A percentile compares a stretch with the other conserved stretches of the same genome.
Evolutionary conservation across 2,329 filamentous ascomycete genomes (phyloP).

Genomic region (Diaporthe sp.): DNA sequence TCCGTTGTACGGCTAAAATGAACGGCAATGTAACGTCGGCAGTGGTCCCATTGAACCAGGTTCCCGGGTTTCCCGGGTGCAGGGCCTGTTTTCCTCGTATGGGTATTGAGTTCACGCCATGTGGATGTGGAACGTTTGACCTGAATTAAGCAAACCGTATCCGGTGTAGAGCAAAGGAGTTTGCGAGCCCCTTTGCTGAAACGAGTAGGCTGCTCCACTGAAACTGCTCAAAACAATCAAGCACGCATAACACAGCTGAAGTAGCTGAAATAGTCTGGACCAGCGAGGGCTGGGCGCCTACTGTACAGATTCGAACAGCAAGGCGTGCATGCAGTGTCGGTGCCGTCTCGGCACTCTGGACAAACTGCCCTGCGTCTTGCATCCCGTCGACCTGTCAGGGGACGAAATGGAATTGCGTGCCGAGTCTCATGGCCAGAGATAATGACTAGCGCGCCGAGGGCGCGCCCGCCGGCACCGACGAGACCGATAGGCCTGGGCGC

Average conservation of each 20-base stretch:
- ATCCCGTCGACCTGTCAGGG: slow-evolving; percentile 5
- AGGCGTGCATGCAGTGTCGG: not conserved
- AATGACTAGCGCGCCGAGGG: slow-evolving; percentile 29
- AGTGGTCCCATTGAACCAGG: not conserved
- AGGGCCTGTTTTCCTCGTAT: not conserved
- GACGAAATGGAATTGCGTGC: not conserved
- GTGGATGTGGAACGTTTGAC: not conserved
- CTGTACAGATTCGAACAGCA: not conserved
- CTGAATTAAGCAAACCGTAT: not conserved
- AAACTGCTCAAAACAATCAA: not conserved
- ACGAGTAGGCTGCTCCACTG: not conserved
- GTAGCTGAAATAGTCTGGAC: no score
- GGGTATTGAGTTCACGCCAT: slow-evolving; percentile 16
- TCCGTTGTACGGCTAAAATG: not conserved
- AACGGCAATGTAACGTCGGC: not conserved
- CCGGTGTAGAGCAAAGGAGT: not conserved
- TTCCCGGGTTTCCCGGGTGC: not conserved
- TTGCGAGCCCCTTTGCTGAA: slow-evolving; percentile 1
- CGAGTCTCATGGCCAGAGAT: not conserved
- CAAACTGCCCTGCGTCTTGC: not conserved
- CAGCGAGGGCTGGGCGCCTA: no score
- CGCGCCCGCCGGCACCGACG: slow-evolving; percentile 9
- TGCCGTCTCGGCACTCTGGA: not conserved
- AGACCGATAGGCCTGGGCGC: not conserved
- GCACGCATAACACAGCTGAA: not conserved